Percentiles rank a stretch among this genome's conserved stretches.
phyloP scores from a whole-genome alignment of 2,329 filamentous ascomycete genomes.

The Bipolaris victoriae region DNA sequence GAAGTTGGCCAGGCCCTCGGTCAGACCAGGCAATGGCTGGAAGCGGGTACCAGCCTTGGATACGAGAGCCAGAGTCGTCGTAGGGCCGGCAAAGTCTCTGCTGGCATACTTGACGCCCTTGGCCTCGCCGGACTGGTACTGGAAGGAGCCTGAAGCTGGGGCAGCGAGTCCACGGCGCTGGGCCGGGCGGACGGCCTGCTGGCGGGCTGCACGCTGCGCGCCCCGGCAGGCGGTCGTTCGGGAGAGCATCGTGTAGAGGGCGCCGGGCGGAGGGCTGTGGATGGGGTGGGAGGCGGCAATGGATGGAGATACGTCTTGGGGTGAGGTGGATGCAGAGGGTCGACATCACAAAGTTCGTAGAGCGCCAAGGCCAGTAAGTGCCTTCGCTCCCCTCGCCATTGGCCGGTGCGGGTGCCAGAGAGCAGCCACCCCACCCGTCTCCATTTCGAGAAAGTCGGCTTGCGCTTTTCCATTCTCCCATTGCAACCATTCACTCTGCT shows the following conservation, averaged over 20 bases:
- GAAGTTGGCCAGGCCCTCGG: slow-evolving; percentile 90
- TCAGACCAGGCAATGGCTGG: slow-evolving; percentile 85
- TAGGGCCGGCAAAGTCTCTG: slow-evolving; percentile 85
- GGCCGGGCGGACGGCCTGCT: slow-evolving; percentile 61
- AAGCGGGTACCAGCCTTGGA: slow-evolving; percentile 94
- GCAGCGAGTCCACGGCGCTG: slow-evolving; percentile 69
- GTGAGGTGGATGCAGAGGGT: slow-evolving; percentile 21
- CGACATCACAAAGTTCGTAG: slow-evolving; percentile 18
- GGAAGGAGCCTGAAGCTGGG: slow-evolving; percentile 75
- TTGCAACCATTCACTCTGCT: too few relatives aligned
- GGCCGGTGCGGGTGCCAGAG: slow-evolving; percentile 5
- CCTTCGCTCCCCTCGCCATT: slow-evolving; percentile 15
- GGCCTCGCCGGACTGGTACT: slow-evolving; percentile 86
- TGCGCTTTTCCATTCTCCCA: slow-evolving; percentile 1
- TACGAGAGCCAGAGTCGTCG: slow-evolving; percentile 88
- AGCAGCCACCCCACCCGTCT: slow-evolving; percentile 18
- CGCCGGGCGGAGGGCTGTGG: slow-evolving; percentile 47
- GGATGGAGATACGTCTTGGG: slow-evolving; percentile 42
- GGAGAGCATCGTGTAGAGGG: slow-evolving; percentile 65
- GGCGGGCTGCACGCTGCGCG: slow-evolving; percentile 67
- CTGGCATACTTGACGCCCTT: slow-evolving; percentile 91
- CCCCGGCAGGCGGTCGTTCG: slow-evolving; percentile 68
- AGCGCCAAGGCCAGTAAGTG: slow-evolving; percentile 19
- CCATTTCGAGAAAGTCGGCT: slow-evolving; percentile 10
- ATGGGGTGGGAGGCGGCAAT: slow-evolving; percentile 60